Conservation (phyloP, 148 eudicot species). For the Rhododendron henanense region DNA sequence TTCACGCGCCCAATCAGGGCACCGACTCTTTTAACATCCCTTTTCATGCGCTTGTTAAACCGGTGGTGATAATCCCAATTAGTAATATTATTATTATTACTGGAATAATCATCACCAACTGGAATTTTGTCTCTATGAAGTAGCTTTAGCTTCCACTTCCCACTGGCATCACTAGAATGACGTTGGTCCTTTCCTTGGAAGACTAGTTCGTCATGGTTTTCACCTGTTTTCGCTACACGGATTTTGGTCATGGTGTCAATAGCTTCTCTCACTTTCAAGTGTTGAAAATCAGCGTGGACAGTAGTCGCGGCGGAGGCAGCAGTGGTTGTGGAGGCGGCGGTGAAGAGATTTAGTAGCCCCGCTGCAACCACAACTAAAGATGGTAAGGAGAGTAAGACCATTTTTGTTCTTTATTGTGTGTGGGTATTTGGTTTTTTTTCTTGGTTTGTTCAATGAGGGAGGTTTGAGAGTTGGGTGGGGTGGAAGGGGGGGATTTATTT, state of each 20-base stretch:
- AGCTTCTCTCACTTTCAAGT: slow-evolving; percentile 38
- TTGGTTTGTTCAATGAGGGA: slow-evolving; percentile 3
- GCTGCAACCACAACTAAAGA: not conserved
- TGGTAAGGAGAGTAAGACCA: not conserved
- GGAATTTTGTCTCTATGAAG: slow-evolving; percentile 59
- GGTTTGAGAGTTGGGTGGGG: not conserved
- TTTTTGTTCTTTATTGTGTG: not conserved
- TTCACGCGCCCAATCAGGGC: slow-evolving; percentile 28
- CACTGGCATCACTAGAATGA: not conserved
- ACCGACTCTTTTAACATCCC: slow-evolving; percentile 52
- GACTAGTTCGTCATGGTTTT: not conserved
- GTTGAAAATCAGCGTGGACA: slow-evolving; percentile 44
- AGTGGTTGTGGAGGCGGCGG: slow-evolving; percentile 27
- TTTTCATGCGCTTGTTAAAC: slow-evolving; percentile 42
- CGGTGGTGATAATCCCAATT: slow-evolving; percentile 32
- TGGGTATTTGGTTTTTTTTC: not conserved
- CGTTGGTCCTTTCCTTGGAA: not conserved
- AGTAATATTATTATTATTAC: not conserved
- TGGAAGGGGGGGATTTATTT: slow-evolving; percentile 29
- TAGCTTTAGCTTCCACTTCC: slow-evolving; percentile 37
- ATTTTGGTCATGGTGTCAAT: slow-evolving; percentile 16
- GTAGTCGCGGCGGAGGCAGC: slow-evolving; percentile 16
- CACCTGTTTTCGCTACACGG: not conserved
- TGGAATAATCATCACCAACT: not conserved
- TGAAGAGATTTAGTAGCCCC: slow-evolving; percentile 12